A percentile compares a stretch with the other conserved stretches of the same genome.
Evolutionary conservation across 257 asterid genomes (phyloP).

Genomic region (Phtheirospermum japonicum): DNA sequence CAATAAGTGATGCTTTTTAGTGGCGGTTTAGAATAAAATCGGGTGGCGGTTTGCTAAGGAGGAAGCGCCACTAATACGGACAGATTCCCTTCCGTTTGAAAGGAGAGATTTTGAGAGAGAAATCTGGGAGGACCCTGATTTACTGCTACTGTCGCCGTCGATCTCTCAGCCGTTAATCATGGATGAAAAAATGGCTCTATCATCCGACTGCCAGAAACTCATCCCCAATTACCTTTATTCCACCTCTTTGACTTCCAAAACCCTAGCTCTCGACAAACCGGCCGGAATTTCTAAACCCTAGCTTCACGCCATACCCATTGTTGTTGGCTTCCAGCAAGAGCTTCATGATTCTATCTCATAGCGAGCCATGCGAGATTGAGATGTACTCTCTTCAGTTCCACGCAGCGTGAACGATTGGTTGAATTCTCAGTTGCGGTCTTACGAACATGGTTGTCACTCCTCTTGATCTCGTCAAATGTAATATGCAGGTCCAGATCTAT

Average conservation of each 20-base stretch:
- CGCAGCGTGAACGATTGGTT: constrained; percentile 67
- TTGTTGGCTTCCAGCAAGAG: too few species aligned
- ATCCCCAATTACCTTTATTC: constrained; percentile 1
- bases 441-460: constrained; percentile 85
- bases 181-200: too few species aligned
- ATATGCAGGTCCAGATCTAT: too few species aligned
- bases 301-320: too few species aligned
- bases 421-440: constrained; percentile 66
- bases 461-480: constrained; percentile 83
- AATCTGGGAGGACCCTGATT: neutral
- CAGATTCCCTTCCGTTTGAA: too few species aligned
- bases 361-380: constrained; percentile 45
- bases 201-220: constrained; percentile 12
- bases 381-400: constrained; percentile 65
- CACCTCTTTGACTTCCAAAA: constrained; percentile 2
- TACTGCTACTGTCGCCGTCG: constrained; percentile 27
- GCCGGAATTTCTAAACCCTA: too few species aligned
- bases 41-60: too few species aligned
- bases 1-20: too few species aligned
- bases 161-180: constrained; percentile 38
- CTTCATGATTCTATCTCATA: constrained; percentile 58
- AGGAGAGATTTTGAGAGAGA: neutral
- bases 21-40: too few species aligned
- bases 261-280: too few species aligned
- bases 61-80: too few species aligned